These are phyloP conservation scores for Takakia lepidozioides DNA, from an alignment of 225 moss, liverwort and hornwort species.

Conservation along the genomic window DNA sequence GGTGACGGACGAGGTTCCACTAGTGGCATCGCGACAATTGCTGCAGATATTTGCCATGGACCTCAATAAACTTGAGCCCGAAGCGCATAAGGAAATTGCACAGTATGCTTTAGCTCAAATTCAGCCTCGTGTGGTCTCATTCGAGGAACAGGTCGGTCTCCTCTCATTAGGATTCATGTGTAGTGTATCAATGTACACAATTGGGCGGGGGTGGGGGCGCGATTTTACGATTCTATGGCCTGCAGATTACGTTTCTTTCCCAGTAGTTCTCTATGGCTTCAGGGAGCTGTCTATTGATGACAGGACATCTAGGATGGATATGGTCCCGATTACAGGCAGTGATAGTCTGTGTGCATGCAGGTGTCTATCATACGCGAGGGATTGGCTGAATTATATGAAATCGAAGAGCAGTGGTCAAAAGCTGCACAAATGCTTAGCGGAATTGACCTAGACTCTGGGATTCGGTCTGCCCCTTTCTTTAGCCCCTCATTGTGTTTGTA, in stretches of 20 bases:
- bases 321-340: no score
- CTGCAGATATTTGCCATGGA: conserved; percentile 95
- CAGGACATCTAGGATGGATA: no score
- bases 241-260: no score
- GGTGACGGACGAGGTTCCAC: conserved; percentile 97
- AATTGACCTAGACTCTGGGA: conserved; percentile 94
- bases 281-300: no score
- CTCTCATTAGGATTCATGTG: no score
- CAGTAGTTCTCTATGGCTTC: no score
- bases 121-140: conserved; percentile 96
- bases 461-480: conserved; percentile 36
- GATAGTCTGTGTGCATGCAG: no score
- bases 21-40: conserved; percentile 91
- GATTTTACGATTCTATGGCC: no score
- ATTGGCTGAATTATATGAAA: conserved; percentile 84
- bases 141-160: conserved; percentile 86
- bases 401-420: conserved; percentile 98
- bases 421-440: conserved; percentile 99
- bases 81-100: conserved; percentile 95
- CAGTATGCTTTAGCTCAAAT: conserved; percentile 95
- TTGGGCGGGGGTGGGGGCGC: no score
- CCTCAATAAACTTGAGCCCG: conserved; percentile 89
- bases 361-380: conserved; percentile 97
- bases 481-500: no score
- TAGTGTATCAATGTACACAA: no score